Percentiles rank a stretch among this genome's conserved stretches.
Conservation (phyloP, 768 basidiomycete species). For the Crucibulum laeve region DNA sequence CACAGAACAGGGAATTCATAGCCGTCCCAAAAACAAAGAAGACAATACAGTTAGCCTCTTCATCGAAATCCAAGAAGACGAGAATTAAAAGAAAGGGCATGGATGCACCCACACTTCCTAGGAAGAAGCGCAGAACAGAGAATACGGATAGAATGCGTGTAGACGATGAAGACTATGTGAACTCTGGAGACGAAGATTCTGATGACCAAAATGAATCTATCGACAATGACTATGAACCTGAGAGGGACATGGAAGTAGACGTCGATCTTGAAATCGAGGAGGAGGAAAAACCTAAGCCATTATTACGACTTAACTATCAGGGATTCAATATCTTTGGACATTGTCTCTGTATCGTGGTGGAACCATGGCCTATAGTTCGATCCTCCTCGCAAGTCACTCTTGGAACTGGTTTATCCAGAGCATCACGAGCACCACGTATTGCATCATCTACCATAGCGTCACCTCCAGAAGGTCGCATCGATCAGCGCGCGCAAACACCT, state of each 20-base stretch:
- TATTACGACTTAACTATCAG: constrained; percentile 60
- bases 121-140: neutral
- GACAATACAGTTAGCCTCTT: constrained; percentile 9
- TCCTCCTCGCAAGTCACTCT: constrained; percentile 23
- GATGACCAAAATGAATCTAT: constrained; percentile 7
- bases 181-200: neutral
- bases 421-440: neutral
- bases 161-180: neutral
- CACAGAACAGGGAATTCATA: constrained; percentile 28
- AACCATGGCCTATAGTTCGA: constrained; percentile 67
- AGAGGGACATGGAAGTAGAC: constrained; percentile 12
- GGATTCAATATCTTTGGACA: constrained; percentile 69
- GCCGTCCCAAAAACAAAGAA: constrained; percentile 19
- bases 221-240: constrained; percentile 3
- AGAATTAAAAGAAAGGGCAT: neutral
- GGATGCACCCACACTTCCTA: neutral
- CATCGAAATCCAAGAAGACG: constrained; percentile 4
- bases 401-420: neutral
- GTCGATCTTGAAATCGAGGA: constrained; percentile 44
- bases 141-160: no score
- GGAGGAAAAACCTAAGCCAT: constrained; percentile 73
- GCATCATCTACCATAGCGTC: neutral
- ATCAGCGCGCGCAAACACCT: constrained; percentile 46
- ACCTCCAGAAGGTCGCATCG: constrained; percentile 1
- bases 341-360: constrained; percentile 79